Conservation (phyloP, 768 basidiomycete species). For the Mrakia blollopis region DNA sequence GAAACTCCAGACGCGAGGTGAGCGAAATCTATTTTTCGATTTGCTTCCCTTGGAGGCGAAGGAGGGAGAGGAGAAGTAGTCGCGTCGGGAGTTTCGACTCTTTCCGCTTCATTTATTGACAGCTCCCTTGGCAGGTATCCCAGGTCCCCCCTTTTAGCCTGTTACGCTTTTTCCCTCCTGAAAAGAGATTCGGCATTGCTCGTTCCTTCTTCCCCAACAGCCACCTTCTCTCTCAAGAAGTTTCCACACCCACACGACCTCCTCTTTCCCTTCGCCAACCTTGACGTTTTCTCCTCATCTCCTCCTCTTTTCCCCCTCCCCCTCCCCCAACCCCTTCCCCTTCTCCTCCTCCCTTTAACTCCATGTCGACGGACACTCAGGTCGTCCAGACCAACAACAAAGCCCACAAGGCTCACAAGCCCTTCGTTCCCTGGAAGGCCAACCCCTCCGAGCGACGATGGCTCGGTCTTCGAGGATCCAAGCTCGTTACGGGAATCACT, state of each 20-base stretch:
- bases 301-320: background rate
- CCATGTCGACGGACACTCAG: background rate
- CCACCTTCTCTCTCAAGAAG: conserved; percentile 6
- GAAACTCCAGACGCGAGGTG: too few species aligned
- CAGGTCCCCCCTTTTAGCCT: too few species aligned
- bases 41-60: too few species aligned
- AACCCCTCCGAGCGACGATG: conserved; percentile 24
- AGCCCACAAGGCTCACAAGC: background rate
- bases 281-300: background rate
- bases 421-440: background rate
- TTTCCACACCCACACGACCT: background rate
- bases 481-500: conserved; percentile 30
- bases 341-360: background rate
- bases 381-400: background rate
- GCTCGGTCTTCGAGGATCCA: conserved; percentile 31
- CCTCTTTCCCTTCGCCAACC: background rate
- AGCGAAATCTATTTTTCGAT: too few species aligned
- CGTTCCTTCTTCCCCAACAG: background rate
- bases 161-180: too few species aligned
- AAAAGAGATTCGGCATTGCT: too few species aligned
- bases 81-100: too few species aligned
- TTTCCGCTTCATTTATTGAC: too few species aligned
- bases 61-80: too few species aligned
- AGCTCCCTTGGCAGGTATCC: too few species aligned
- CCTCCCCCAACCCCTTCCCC: background rate